Conservation (phyloP, 495 filamentous ascomycete genomes). For the Penicillium silybi region DNA sequence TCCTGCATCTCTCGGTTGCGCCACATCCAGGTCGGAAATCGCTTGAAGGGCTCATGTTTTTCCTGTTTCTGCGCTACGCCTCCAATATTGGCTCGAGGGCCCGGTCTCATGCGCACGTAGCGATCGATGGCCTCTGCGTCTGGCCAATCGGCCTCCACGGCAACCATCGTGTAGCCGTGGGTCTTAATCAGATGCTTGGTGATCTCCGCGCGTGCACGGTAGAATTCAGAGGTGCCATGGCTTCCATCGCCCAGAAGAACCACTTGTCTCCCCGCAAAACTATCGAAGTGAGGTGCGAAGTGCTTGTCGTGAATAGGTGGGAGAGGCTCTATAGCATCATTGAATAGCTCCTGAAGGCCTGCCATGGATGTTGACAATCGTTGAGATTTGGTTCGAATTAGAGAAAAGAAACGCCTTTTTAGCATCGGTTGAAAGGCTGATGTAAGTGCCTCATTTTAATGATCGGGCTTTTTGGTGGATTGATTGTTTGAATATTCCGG, state of each 20-base stretch:
- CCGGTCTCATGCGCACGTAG: constrained; percentile 49
- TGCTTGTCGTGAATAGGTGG: constrained; percentile 32
- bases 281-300: constrained; percentile 43
- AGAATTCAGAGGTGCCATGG: constrained; percentile 60
- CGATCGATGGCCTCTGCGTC: constrained; percentile 54
- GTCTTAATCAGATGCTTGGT: constrained; percentile 49
- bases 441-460: neutral
- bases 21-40: constrained; percentile 64
- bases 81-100: constrained; percentile 30
- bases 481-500: neutral
- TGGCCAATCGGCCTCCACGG: constrained; percentile 58
- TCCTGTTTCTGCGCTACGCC: constrained; percentile 16
- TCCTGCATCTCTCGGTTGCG: constrained; percentile 52
- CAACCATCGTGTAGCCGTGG: constrained; percentile 55
- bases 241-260: constrained; percentile 55
- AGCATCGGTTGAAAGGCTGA: neutral
- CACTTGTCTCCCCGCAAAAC: constrained; percentile 38
- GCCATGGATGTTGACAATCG: constrained; percentile 19
- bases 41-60: constrained; percentile 40
- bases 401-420: neutral
- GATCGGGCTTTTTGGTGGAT: neutral
- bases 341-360: constrained; percentile 32
- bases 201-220: constrained; percentile 50
- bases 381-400: neutral
- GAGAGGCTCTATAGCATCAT: constrained; percentile 35